Evolutionary conservation across 164 flowering plant species (phyloP).

Genomic region (Piper longum): DNA sequence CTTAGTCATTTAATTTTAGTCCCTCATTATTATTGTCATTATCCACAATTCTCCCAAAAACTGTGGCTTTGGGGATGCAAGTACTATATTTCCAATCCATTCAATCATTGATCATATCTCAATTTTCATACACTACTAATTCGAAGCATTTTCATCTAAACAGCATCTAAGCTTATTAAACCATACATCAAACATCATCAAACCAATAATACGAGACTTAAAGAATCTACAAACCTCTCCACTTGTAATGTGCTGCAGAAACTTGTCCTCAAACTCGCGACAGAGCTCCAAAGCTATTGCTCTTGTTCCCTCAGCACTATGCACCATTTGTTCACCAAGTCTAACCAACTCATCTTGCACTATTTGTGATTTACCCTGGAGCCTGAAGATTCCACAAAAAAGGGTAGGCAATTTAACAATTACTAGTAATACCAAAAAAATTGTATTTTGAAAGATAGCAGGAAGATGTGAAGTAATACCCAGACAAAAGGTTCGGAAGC

Average conservation of each 20-base stretch:
- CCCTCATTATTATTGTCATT: too few species aligned
- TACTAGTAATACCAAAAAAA: conserved; percentile 30
- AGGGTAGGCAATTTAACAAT: conserved; percentile 65
- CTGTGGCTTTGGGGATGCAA: too few species aligned
- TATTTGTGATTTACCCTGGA: conserved; percentile 87
- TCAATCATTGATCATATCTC: too few species aligned
- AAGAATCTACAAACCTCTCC: conserved; percentile 63
- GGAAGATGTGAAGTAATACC: conserved; percentile 27
- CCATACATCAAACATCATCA: too few species aligned
- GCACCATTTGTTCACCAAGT: conserved; percentile 88
- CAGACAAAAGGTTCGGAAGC: conserved; percentile 91
- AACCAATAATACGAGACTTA: background rate
- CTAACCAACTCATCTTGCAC: conserved; percentile 73
- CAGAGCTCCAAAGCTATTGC: conserved; percentile 95
- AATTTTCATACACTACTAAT: too few species aligned
- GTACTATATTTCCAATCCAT: too few species aligned
- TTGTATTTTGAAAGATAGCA: background rate
- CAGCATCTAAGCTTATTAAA: too few species aligned
- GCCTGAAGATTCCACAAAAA: conserved; percentile 25
- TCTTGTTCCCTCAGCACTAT: conserved; percentile 81
- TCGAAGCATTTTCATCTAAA: too few species aligned
- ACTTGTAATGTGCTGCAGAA: conserved; percentile 75
- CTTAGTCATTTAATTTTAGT: too few species aligned
- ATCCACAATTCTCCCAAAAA: too few species aligned
- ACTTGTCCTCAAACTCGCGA: conserved; percentile 97